Percentiles rank a stretch among this genome's conserved stretches.
phyloP scores from a whole-genome alignment of 257 asterid genomes.

The Henckelia pumila region DNA sequence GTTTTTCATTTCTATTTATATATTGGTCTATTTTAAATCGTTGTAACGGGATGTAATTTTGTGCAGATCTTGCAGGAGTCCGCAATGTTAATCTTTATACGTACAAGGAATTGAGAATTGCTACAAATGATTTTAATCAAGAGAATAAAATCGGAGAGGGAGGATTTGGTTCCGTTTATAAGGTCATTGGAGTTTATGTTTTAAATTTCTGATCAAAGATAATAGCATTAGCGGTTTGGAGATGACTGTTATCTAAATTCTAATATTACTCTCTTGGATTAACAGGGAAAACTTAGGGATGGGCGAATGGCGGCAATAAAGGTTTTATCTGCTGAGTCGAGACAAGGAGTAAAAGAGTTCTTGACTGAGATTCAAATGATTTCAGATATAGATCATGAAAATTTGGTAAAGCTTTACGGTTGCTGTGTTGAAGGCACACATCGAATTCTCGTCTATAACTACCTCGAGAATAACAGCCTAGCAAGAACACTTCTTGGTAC shows the following conservation, averaged over 20 bases:
- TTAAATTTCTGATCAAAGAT: not conserved
- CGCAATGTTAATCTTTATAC: constrained; percentile 57
- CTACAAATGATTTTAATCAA: constrained; percentile 70
- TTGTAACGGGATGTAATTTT: constrained; percentile 29
- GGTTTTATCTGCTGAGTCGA: constrained; percentile 82
- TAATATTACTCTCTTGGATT: constrained; percentile 11
- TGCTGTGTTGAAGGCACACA: constrained; percentile 82
- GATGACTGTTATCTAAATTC: not conserved
- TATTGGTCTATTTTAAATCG: constrained; percentile 10
- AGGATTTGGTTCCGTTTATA: constrained; percentile 89
- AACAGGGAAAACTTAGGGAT: constrained; percentile 70
- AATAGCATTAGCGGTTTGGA: constrained; percentile 12
- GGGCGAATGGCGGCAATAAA: constrained; percentile 89
- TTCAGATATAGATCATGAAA: constrained; percentile 78
- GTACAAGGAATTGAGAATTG: constrained; percentile 65
- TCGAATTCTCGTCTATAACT: constrained; percentile 85
- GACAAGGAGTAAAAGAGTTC: constrained; percentile 84
- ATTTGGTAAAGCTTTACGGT: constrained; percentile 86
- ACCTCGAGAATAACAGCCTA: constrained; percentile 89
- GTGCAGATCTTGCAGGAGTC: constrained; percentile 63
- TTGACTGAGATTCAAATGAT: constrained; percentile 86
- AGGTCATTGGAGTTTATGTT: constrained; percentile 41
- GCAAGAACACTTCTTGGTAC: constrained; percentile 88
- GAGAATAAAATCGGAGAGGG: constrained; percentile 89
- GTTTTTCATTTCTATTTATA: not conserved